Evolutionary conservation across 306 rosid genomes (phyloP), one percentile per base, ranked within the genome.

Genomic region (Psophocarpus tetragonolobus): DNA sequence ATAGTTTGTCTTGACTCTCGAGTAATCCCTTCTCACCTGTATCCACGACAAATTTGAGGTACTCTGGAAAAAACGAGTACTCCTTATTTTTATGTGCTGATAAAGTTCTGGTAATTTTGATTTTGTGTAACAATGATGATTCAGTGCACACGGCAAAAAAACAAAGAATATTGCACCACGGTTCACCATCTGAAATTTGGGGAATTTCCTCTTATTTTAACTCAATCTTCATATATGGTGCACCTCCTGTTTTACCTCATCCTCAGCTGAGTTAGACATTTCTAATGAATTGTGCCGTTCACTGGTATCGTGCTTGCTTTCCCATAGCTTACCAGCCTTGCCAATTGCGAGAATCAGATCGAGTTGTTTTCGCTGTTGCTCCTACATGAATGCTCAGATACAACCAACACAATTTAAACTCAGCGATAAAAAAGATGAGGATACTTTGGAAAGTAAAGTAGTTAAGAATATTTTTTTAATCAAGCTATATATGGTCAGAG

Each of bases 361-460:
- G 38, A 95, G 91, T 70, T 95, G 97, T 73, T 89, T 95, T 63
- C 78, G 90, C 78, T 95, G 97, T 79, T 95, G 99, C 83, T 89
- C 99, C 97, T 94, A 61, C 78, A 83, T 10, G 7, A 35, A 74
- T 45, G 73, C 39, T 42, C 61, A 53, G 54, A 76, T 32, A 67
- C 73, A 56, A n/a, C 68, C 44, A 73, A 53, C 64, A 72, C 14
- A 66, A 45, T 23, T 74, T 63, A 69, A 78, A 78, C 32, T 20
- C 18, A 4, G 24, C 42, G 72, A 47, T 6, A 3, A 44, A 29
- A 29, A 80, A 45, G 24, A 36, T 1, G 26, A 30, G 35, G 53
- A 72, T 47, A 20, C n/a, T 84, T 72, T 38, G 23, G 27, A 63
- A 42, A 45, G 58, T 14, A 67, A 51, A 56, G 44, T 51, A 20